Evolutionary conservation across 352 stramenopile genomes (phyloP), one percentile per base, ranked within the genome.

Genomic region (Phytopythium chamaehyphon): DNA sequence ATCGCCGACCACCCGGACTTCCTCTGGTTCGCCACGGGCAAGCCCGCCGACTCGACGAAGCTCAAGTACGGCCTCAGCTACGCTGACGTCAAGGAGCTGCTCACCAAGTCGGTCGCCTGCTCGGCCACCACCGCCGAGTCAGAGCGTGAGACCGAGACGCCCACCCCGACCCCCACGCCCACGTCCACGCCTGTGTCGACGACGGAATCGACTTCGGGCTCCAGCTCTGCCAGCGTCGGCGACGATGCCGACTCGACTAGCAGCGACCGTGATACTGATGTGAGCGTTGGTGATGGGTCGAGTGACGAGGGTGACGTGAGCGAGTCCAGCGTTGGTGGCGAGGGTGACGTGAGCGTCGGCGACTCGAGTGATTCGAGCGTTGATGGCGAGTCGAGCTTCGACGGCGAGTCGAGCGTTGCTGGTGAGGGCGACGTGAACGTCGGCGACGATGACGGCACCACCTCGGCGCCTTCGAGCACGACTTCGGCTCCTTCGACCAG

Each of bases 1-100:
- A 63, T 57, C 33, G 35, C 37, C 5, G 59, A 75, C 36, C 59
- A 75, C 42, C 62, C 65, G 0, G 62, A 78, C 31, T 75, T 78
- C 35, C 49, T 75, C 1, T 78, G 62, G 62, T 61, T 78, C 24
- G 42, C 62, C 2, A 72, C 62, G 1, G 39, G 40, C 18, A 74
- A 73, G 24, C 59, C 70, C 10, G 53, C 54, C 12, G 52, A 44
- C 16, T 60, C 54, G 12, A 52, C 55, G 2, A 50, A 36, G 42
- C 42, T 48, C 42, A 48, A 28, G 22, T 48, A 48, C 24, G 42
- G 42, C 14, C 42, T 48, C 11, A 48, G 42, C 31, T 74, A 76
- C 49, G 52, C 51, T 15, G 51, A 69, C 22, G 64, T 77, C 10
- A 7, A 57, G 37, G 57, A 68, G 21, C 38, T 77, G 35, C 40